A percentile compares a stretch with the other conserved stretches of the same genome.
Evolutionary conservation across 1,139 yeast species (phyloP).

Genomic region (Lodderomyces pseudojiufengensis): DNA sequence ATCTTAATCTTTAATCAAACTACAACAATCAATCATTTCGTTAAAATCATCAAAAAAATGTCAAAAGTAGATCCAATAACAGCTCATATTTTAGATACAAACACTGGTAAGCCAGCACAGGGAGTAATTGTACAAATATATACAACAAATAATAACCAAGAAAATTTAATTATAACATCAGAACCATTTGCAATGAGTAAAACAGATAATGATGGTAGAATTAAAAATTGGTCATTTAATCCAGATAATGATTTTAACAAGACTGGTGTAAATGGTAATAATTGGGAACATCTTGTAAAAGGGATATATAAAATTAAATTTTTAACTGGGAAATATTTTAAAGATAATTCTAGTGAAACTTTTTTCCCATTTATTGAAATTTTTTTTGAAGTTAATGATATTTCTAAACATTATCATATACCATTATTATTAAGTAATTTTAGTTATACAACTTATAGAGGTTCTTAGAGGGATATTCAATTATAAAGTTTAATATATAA

Average conservation of each 20-base stretch:
- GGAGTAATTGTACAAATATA: slow-evolving; percentile 60
- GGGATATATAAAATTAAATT: slow-evolving; percentile 76
- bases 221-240: slow-evolving; percentile 60
- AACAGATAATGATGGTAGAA: slow-evolving; percentile 78
- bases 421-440: slow-evolving; percentile 79
- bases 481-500: background rate
- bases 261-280: slow-evolving; percentile 32
- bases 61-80: slow-evolving; percentile 55
- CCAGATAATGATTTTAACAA: slow-evolving; percentile 25
- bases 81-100: slow-evolving; percentile 84
- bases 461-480: slow-evolving; percentile 54
- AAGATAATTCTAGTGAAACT: slow-evolving; percentile 26
- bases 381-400: slow-evolving; percentile 57
- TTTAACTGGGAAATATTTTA: slow-evolving; percentile 66
- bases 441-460: slow-evolving; percentile 87
- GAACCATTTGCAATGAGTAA: slow-evolving; percentile 56
- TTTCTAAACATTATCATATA: slow-evolving; percentile 79
- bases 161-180: slow-evolving; percentile 20
- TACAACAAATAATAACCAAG: slow-evolving; percentile 20
- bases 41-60: background rate
- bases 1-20: too few relatives aligned
- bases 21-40: background rate
- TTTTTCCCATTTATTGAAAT: slow-evolving; percentile 88
- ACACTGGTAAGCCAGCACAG: slow-evolving; percentile 75
- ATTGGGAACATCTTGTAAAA: slow-evolving; percentile 45